A percentile compares a stretch with the other conserved stretches of the same genome.
phyloP scores from a whole-genome alignment of 805 yeast species.

The Candida orba region DNA sequence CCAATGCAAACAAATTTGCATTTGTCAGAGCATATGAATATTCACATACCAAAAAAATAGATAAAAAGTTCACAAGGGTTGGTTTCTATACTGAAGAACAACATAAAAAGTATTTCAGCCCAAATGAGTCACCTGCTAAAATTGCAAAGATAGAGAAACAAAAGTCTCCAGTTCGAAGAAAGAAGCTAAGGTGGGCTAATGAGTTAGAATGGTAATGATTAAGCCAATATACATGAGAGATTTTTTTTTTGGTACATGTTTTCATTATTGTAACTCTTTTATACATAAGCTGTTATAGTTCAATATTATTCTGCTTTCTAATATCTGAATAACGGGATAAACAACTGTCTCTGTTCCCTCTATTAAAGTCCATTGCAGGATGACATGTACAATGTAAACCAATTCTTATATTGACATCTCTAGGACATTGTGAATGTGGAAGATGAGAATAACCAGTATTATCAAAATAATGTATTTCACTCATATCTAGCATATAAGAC shows the following conservation, averaged over 20 bases:
- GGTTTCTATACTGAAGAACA: slow-evolving; percentile 21
- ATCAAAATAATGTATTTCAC: slow-evolving; percentile 61
- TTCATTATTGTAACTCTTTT: not conserved
- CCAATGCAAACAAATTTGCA: slow-evolving; percentile 13
- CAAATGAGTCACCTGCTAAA: slow-evolving; percentile 10
- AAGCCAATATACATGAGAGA: not conserved
- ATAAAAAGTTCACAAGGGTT: slow-evolving; percentile 1
- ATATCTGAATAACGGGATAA: slow-evolving; percentile 6
- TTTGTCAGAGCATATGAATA: slow-evolving; percentile 14
- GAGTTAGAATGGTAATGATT: slow-evolving; percentile 18
- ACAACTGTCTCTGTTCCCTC: slow-evolving; percentile 22
- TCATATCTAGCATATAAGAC: slow-evolving; percentile 47
- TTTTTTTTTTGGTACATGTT: not conserved
- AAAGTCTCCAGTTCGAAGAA: slow-evolving; percentile 3
- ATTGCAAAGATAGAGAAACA: slow-evolving; percentile 4
- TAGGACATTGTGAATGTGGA: slow-evolving; percentile 53
- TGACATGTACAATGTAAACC: slow-evolving; percentile 46
- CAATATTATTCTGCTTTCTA: not conserved
- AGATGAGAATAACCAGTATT: slow-evolving; percentile 70
- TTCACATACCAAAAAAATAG: not conserved
- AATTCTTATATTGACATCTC: slow-evolving; percentile 35
- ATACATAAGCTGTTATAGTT: too few species aligned
- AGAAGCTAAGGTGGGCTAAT: slow-evolving; percentile 18
- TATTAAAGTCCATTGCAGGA: slow-evolving; percentile 24
- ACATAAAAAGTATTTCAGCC: slow-evolving; percentile 9